These are phyloP conservation scores for Diversispora epigaea DNA, from an alignment of 192 early-diverging fungal species.

Conservation along the genomic window DNA sequence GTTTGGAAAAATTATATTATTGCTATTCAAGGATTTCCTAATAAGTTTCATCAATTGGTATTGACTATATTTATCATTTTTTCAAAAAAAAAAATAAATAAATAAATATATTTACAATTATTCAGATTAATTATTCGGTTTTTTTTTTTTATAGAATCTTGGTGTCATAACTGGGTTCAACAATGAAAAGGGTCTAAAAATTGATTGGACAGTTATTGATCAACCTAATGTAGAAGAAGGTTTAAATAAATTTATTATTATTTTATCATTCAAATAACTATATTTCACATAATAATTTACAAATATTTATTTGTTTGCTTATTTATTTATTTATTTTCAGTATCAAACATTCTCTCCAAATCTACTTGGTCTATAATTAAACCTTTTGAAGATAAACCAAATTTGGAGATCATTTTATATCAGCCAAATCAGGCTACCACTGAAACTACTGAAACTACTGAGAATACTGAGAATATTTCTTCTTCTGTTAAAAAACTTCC, in stretches of 20 bases:
- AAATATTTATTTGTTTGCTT: too few species aligned
- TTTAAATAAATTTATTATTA: neutral
- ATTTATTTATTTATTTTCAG: neutral
- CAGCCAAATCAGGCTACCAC: slow-evolving; percentile 31
- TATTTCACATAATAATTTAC: neutral
- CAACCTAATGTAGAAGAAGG: neutral
- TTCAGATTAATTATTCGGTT: slow-evolving; percentile 8
- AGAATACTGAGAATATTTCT: slow-evolving; percentile 29
- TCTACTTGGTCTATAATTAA: slow-evolving; percentile 40
- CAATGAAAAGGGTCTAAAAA: neutral
- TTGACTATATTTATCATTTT: slow-evolving; percentile 39
- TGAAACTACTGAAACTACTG: slow-evolving; percentile 7
- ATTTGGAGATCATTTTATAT: slow-evolving; percentile 43
- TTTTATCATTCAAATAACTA: neutral
- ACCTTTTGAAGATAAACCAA: slow-evolving; percentile 37
- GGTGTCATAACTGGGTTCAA: neutral
- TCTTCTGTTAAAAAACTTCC: slow-evolving; percentile 34
- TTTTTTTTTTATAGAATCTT: neutral
- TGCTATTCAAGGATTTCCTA: slow-evolving; percentile 53
- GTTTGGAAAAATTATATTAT: slow-evolving; percentile 46
- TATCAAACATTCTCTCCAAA: neutral
- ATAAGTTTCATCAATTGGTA: slow-evolving; percentile 41
- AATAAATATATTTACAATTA: slow-evolving; percentile 11
- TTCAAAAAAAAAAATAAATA: too few species aligned
- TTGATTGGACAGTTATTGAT: neutral